Evolutionary conservation across 345 rosid genomes (phyloP).

Genomic region (Eucalyptus marginata): DNA sequence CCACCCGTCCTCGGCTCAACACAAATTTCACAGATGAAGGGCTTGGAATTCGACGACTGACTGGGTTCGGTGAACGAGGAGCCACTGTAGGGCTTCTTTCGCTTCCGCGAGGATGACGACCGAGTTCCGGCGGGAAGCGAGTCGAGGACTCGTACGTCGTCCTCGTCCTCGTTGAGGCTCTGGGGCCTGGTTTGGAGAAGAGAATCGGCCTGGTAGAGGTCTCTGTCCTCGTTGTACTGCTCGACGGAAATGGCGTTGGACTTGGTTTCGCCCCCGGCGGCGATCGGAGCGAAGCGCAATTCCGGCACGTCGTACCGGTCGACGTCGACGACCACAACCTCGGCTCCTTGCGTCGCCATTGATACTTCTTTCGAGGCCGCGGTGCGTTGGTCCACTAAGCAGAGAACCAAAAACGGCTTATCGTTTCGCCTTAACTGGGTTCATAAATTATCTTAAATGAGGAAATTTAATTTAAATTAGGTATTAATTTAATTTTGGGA

Average conservation of each 20-base stretch:
- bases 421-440: background rate
- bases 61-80: background rate
- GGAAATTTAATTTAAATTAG: background rate
- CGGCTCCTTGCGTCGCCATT: background rate
- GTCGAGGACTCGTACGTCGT: background rate
- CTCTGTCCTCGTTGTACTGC: background rate
- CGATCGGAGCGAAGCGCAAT: background rate
- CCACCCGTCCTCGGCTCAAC: constrained; percentile 10
- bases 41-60: background rate
- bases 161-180: background rate
- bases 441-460: background rate
- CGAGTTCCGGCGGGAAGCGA: background rate
- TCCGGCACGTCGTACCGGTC: background rate
- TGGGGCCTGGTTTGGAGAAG: background rate
- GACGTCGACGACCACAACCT: background rate
- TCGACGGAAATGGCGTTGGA: background rate
- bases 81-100: background rate
- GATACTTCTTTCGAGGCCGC: background rate
- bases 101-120: background rate
- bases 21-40: constrained; percentile 39
- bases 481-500: background rate
- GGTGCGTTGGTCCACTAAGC: background rate
- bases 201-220: background rate
- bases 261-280: background rate
- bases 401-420: background rate